Evolutionary conservation across 106 monocot species (phyloP).

Genomic region (Alisma plantagoaquatica): DNA sequence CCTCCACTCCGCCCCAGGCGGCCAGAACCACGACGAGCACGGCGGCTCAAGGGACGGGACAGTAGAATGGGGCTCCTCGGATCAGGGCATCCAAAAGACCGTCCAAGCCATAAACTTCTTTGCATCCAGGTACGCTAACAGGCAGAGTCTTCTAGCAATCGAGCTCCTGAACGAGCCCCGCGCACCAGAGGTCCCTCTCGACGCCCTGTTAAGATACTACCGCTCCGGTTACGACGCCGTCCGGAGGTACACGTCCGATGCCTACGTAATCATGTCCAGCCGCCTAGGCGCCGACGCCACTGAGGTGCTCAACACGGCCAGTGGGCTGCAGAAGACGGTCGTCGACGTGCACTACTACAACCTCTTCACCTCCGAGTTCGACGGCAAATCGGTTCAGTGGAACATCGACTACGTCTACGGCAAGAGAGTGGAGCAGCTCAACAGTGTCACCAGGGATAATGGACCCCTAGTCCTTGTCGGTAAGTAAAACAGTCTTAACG

Average conservation of each 20-base stretch:
- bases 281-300: conserved; percentile 19
- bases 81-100: conserved; percentile 32
- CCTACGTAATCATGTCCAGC: conserved; percentile 75
- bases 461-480: conserved; percentile 66
- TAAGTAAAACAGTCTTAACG: conserved; percentile 11
- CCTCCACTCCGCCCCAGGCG: conserved; percentile 57
- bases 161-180: conserved; percentile 74
- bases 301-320: conserved; percentile 53
- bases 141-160: conserved; percentile 31
- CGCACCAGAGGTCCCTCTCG: conserved; percentile 36
- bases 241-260: conserved; percentile 34
- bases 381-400: conserved; percentile 31
- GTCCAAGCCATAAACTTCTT: conserved; percentile 58
- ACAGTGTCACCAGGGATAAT: conserved; percentile 20
- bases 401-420: conserved; percentile 59
- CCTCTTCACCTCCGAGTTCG: conserved; percentile 26
- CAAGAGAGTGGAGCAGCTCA: conserved; percentile 28
- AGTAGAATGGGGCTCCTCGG: conserved; percentile 55
- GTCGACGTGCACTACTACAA: conserved; percentile 87
- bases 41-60: conserved; percentile 67
- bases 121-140: conserved; percentile 38
- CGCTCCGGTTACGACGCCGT: conserved; percentile 37
- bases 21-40: conserved; percentile 55
- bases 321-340: conserved; percentile 37
- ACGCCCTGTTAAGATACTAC: conserved; percentile 51